These are phyloP conservation scores for Oryza brachyantha DNA, from an alignment of 176 grass and related monocot genomes.

Conservation along the genomic window DNA sequence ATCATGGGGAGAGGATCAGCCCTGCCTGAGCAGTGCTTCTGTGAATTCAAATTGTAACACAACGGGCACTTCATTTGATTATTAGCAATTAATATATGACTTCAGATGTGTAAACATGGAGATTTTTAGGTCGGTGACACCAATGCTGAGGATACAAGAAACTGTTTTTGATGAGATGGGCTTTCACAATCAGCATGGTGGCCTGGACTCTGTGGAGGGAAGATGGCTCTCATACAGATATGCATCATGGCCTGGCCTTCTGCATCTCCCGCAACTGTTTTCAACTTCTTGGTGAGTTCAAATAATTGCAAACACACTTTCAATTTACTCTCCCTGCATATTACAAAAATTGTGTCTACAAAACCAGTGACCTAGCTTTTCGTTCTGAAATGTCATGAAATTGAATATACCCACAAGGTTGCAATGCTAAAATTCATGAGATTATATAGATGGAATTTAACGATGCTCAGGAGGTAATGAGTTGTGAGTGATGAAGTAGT, in stretches of 20 bases:
- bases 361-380: not conserved
- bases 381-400: constrained; percentile 8
- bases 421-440: constrained; percentile 1
- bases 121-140: not conserved
- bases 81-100: not conserved
- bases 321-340: not conserved
- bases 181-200: not conserved
- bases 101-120: not conserved
- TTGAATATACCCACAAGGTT: not conserved
- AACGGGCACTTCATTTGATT: not conserved
- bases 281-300: constrained; percentile 20
- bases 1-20: constrained; percentile 75
- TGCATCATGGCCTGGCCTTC: constrained; percentile 2
- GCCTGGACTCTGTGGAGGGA: not conserved
- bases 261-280: constrained; percentile 7
- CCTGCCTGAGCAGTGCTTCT: constrained; percentile 79
- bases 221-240: not conserved
- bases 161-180: not conserved
- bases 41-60: constrained; percentile 71
- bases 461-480: not conserved
- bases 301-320: constrained; percentile 1
- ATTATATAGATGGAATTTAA: constrained; percentile 13
- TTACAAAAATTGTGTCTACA: not conserved
- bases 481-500: not conserved
- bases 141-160: constrained; percentile 1